Conservation (phyloP, 2,329 filamentous ascomycete genomes). For the Apiospora malaysiana region DNA sequence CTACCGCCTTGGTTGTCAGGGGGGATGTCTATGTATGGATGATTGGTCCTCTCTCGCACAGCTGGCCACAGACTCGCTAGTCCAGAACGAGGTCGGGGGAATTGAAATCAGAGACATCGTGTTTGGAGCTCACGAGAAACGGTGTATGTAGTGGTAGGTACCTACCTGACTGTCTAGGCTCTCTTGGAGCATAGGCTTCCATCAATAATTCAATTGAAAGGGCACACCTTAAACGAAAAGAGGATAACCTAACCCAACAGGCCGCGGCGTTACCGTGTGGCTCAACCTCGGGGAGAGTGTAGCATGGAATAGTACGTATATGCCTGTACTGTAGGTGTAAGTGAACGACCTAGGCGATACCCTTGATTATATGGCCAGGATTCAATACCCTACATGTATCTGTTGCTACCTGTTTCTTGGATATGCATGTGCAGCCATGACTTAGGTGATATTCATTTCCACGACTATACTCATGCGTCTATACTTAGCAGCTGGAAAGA, state of each 20-base stretch:
- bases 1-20: constrained; percentile 4
- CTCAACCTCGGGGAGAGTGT: not conserved
- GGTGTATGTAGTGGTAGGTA: no score
- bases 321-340: not conserved
- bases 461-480: constrained; percentile 5
- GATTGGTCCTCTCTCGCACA: not conserved
- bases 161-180: not conserved
- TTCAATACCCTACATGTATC: constrained; percentile 10
- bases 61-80: constrained; percentile 11
- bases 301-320: not conserved
- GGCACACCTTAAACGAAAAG: not conserved
- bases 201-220: constrained; percentile 11
- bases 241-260: not conserved
- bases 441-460: not conserved
- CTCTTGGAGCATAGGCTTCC: not conserved
- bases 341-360: not conserved
- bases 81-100: not conserved
- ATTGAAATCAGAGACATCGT: constrained; percentile 8
- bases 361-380: not conserved
- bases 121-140: not conserved
- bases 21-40: not conserved
- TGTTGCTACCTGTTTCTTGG: not conserved
- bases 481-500: not conserved
- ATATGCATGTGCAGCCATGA: not conserved
- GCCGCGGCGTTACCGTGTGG: not conserved